phyloP scores from a whole-genome alignment of 2,329 filamentous ascomycete species.

The Monilinia fructicola region DNA sequence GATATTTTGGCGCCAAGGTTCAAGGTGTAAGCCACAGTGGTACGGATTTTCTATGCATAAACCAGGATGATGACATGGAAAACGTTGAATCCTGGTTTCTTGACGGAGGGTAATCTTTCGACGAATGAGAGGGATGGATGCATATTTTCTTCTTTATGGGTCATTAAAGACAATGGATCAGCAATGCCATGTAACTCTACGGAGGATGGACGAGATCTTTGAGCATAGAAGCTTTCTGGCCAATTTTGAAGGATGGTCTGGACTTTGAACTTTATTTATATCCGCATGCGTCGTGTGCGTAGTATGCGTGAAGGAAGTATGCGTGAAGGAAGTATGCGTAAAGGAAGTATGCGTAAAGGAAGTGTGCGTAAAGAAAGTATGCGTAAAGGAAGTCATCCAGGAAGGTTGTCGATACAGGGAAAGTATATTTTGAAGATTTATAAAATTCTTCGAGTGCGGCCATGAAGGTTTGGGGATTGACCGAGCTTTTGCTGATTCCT shows the following conservation, averaged over 20 bases:
- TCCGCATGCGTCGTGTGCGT: too few species aligned
- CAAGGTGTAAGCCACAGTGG: not conserved
- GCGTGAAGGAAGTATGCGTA: too few species aligned
- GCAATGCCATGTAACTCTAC: not conserved
- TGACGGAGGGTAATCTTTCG: not conserved
- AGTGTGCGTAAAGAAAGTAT: too few species aligned
- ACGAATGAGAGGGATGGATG: too few species aligned
- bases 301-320: not conserved
- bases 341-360: not conserved
- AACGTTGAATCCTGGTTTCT: not conserved
- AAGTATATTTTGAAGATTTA: not conserved
- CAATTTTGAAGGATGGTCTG: not conserved
- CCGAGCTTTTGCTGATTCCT: not conserved
- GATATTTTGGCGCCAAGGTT: not conserved
- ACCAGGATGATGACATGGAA: not conserved
- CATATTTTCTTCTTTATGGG: not conserved
- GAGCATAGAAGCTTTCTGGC: too few species aligned
- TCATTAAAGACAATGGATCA: not conserved
- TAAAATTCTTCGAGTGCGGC: not conserved
- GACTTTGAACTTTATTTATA: not conserved
- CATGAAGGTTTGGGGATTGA: not conserved
- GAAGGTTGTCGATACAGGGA: not conserved
- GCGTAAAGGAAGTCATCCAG: not conserved
- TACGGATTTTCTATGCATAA: conserved; percentile 8
- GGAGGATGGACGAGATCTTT: not conserved